Evolutionary conservation across 495 filamentous ascomycete genomes (phyloP).

Genomic region (Neurospora sp.): DNA sequence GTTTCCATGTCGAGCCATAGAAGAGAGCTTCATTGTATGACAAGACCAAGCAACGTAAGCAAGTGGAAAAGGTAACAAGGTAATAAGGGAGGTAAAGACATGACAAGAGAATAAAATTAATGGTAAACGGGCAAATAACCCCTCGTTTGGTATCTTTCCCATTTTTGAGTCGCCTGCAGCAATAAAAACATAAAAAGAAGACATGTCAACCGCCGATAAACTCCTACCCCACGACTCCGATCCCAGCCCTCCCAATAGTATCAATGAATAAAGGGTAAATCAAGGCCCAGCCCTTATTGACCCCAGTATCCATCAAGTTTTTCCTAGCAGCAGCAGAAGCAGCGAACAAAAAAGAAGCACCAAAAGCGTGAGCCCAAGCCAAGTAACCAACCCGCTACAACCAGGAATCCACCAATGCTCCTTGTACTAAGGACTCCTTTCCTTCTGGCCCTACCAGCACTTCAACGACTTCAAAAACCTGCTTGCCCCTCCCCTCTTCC

Average conservation of each 20-base stretch:
- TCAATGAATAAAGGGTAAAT: not conserved
- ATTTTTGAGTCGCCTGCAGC: not conserved
- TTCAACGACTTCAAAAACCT: slow-evolving; percentile 40
- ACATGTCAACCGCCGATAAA: not conserved
- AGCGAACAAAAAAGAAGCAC: not conserved
- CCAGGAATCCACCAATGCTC: not conserved
- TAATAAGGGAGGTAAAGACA: not conserved
- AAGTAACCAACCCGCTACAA: not conserved
- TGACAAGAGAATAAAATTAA: not conserved
- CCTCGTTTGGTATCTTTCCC: not conserved
- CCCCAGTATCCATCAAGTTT: not conserved
- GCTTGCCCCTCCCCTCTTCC: slow-evolving; percentile 20
- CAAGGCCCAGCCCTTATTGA: not conserved
- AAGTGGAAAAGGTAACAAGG: not conserved
- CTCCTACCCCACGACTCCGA: not conserved
- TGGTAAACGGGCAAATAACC: not conserved
- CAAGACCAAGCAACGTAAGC: not conserved
- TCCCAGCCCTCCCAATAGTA: not conserved
- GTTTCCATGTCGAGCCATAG: not conserved
- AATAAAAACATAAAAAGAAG: not conserved
- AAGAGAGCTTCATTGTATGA: not conserved
- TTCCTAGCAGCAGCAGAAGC: not conserved
- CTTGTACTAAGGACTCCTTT: not conserved
- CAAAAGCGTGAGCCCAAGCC: not conserved
- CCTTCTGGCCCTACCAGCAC: slow-evolving; percentile 30